A percentile compares a stretch with the other conserved stretches of the same genome.
phyloP scores from a whole-genome alignment of 2,329 filamentous ascomycete genomes.

The Neurospora sp. region DNA sequence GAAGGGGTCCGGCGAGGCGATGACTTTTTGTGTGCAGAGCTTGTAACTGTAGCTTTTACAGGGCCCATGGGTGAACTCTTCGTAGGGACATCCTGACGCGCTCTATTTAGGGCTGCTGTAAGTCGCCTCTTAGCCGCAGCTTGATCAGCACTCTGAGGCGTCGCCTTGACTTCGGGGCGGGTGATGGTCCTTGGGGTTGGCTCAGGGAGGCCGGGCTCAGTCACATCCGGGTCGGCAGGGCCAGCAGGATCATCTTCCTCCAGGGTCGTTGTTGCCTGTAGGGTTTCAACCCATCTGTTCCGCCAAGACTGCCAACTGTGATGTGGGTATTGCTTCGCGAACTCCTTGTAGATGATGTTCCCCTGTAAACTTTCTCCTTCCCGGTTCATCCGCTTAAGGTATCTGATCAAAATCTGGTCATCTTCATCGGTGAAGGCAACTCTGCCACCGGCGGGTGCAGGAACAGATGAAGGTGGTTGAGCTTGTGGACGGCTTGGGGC shows the following conservation, averaged over 20 bases:
- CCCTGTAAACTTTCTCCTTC: conserved; percentile 11
- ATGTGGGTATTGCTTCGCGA: conserved; percentile 20
- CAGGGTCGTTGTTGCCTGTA: conserved; percentile 3
- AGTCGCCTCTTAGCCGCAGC: neutral
- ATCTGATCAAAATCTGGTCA: conserved; percentile 23
- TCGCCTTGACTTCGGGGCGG: neutral
- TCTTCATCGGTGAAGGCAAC: conserved; percentile 22
- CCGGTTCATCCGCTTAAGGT: conserved; percentile 14
- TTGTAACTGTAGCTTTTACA: neutral
- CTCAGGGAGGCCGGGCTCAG: neutral
- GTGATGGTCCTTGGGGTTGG: neutral
- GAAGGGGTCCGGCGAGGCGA: neutral
- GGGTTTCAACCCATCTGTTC: conserved; percentile 13
- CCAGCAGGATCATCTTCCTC: neutral
- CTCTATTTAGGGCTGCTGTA: neutral
- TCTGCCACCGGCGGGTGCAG: neutral
- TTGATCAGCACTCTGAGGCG: neutral
- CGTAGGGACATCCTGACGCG: neutral
- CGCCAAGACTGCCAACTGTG: conserved; percentile 22
- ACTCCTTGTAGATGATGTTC: conserved; percentile 23
- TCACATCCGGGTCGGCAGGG: neutral
- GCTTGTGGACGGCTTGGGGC: neutral
- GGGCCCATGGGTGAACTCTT: neutral
- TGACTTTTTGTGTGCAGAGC: neutral
- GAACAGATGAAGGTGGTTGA: neutral